Evolutionary conservation across 352 stramenopile species (phyloP), one percentile per base, ranked within the genome.

Genomic region (Phytophthora sansomeana): DNA sequence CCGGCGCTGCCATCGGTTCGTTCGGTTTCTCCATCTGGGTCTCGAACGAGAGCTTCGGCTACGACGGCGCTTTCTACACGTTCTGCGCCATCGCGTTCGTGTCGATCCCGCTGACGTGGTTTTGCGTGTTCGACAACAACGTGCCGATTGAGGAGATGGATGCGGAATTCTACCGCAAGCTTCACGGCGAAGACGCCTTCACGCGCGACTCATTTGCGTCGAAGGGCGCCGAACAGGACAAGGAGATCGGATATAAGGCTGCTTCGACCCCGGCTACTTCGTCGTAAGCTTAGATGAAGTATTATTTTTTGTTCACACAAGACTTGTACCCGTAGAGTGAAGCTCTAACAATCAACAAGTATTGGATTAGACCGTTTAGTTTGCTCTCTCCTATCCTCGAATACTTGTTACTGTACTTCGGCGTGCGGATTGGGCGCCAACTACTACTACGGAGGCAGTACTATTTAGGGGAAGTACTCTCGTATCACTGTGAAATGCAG

Each of bases 1-100:
- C 86, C 8, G 90, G 91, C 13, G 90, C 91, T 10, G 77, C 83
- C 16, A 59, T 90, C 11, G 74, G 68, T 19, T 88, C 77, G 36
- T 90, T 80, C 36, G 77, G 67, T 2, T 87, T 85, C 39, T 78
- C 74, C 19, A 74, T 82, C 30, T 86, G 77, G 75, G 75, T 80
- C 48, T 66, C 76, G 21, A 67, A 80, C 62, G 65, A 77, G 8
- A 57, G 72, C 67, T 85, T 67, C 47, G 77, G 74, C 53, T 85
- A 87, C 67, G 49, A 35, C 0, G 76, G 74, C 32, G 74, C 76
- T 8, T 87, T 79, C 67, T 85, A 78, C 72, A 76, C 69, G 10
- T 85, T 83, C 49, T 43, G 68, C 0, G 73, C 6, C 36, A 83
- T 87, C 57, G 62, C 70, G 17, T 17, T 69, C 10, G 16, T 85